These are phyloP conservation scores for Quercus berberidifolia DNA, from an alignment of 306 rosid species.

Conservation along the genomic window DNA sequence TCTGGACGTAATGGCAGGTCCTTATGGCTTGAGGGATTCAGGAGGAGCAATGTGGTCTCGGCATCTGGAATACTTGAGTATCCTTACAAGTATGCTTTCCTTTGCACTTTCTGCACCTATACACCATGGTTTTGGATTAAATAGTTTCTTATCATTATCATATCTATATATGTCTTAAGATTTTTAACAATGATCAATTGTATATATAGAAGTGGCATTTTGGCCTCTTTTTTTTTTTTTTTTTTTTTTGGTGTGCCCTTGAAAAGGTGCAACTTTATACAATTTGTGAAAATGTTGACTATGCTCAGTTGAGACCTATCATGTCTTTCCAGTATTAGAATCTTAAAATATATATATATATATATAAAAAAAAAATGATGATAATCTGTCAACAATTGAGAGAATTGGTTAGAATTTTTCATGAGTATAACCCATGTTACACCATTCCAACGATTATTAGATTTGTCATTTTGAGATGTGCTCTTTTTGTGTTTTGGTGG, in stretches of 20 bases:
- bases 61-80: conserved; percentile 94
- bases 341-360: neutral
- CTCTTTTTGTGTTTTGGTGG: neutral
- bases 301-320: neutral
- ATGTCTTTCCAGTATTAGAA: neutral
- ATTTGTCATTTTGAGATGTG: neutral
- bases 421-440: neutral
- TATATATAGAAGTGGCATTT: neutral
- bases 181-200: neutral
- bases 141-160: neutral
- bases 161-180: neutral
- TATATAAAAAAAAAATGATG: neutral
- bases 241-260: neutral
- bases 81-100: conserved; percentile 73
- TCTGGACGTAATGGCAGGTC: conserved; percentile 56
- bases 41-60: conserved; percentile 65
- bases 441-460: neutral
- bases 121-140: conserved; percentile 9
- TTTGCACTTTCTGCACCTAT: conserved; percentile 1
- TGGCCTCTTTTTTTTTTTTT: neutral
- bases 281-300: neutral
- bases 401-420: neutral
- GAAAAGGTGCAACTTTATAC: neutral
- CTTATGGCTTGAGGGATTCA: conserved; percentile 84
- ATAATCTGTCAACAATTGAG: neutral